Conservation (phyloP, 345 rosid species). For the Pistacia atlantica region DNA sequence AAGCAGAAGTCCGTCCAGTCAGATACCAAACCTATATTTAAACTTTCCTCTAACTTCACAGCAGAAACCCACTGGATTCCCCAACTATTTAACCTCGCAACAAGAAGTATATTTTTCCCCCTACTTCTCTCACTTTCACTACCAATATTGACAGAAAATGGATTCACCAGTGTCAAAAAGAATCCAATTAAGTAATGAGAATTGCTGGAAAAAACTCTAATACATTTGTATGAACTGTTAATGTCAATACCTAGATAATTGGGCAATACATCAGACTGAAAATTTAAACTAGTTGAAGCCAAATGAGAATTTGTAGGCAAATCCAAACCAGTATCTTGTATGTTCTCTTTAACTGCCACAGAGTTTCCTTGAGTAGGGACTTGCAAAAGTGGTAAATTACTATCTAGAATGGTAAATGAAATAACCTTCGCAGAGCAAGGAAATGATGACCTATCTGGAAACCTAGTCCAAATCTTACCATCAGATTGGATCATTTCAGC, state of each 20-base stretch:
- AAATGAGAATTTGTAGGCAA: conserved; percentile 29
- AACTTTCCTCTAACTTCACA: conserved; percentile 57
- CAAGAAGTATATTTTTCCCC: conserved; percentile 49
- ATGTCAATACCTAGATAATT: conserved; percentile 30
- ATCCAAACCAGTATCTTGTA: conserved; percentile 29
- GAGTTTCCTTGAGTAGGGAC: conserved; percentile 39
- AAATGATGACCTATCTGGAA: conserved; percentile 67
- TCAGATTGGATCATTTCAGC: conserved; percentile 61
- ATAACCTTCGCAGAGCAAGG: conserved; percentile 80
- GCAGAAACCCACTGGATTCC: conserved; percentile 87
- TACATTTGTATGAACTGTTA: conserved; percentile 55
- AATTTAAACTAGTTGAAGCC: conserved; percentile 32
- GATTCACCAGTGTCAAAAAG: conserved; percentile 49
- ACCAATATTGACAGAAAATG: conserved; percentile 33
- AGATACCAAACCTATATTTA: conserved; percentile 32
- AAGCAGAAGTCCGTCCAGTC: conserved; percentile 87
- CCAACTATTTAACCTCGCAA: conserved; percentile 57
- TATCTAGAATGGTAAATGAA: conserved; percentile 70
- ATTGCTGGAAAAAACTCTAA: conserved; percentile 74
- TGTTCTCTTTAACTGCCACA: conserved; percentile 27
- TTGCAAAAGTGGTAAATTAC: conserved; percentile 42
- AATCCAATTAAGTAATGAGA: conserved; percentile 80
- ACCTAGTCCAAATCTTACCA: conserved; percentile 61
- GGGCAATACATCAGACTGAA: conserved; percentile 34
- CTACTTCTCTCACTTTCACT: conserved; percentile 38